Conservation (phyloP, 257 asterid genomes). For the Jasminum sambac region DNA sequence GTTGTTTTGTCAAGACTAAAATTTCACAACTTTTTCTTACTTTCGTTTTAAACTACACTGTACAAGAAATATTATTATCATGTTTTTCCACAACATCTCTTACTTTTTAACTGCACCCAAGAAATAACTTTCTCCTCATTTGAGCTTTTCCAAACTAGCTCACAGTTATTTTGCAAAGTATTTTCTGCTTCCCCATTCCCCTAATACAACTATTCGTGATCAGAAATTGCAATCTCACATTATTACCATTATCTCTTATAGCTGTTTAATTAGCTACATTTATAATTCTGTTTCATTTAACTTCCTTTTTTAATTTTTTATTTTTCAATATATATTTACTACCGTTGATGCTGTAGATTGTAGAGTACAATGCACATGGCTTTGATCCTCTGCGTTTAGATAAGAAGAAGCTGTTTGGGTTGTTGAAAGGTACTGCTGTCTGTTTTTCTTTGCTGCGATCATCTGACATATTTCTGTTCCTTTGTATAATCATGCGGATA, state of each 20-base stretch:
- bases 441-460: constrained; percentile 21
- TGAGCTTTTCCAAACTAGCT: too few relatives aligned
- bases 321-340: constrained; percentile 10
- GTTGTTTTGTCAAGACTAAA: neutral
- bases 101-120: too few relatives aligned
- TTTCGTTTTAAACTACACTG: too few relatives aligned
- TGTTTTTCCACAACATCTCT: too few relatives aligned
- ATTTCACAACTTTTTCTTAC: too few relatives aligned
- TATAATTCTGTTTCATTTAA: neutral
- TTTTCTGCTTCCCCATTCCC: neutral
- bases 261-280: neutral
- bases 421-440: constrained; percentile 58
- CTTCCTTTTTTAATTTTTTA: constrained; percentile 7
- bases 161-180: too few relatives aligned
- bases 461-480: neutral
- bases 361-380: constrained; percentile 44
- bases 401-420: constrained; percentile 59
- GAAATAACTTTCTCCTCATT: too few relatives aligned
- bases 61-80: too few relatives aligned
- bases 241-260: neutral
- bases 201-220: neutral
- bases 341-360: constrained; percentile 59
- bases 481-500: constrained; percentile 17
- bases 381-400: constrained; percentile 51
- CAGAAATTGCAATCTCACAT: neutral